Base-by-base conservation (phyloP, 2,329 filamentous ascomycete genomes). In the Neonectria magnoliae region DNA sequence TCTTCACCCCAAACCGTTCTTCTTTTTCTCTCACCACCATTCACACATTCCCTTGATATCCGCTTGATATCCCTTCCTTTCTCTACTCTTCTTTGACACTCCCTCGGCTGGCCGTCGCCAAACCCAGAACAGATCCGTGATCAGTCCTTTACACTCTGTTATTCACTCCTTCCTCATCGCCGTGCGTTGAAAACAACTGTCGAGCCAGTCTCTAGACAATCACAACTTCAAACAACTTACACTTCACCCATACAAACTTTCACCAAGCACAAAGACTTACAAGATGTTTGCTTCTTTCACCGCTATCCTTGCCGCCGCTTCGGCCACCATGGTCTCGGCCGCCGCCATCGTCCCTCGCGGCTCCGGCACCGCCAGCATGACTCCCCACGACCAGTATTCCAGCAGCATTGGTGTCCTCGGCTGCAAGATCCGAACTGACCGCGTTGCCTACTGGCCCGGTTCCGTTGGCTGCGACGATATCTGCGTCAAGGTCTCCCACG, bases 391-490 rank as follows among this genome's bases (percentile, higher is more conserved):
- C 66, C 77, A 79, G 70, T 89, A 83, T 79, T 86, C 84, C 2
- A 87, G 84, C 16, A 87, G 85, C 4, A 76, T 88, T 65, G 87
- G 87, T 51, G 87, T 88, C 4, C 77, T 87, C 7, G 87, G 87
- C 55, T 89, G 87, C 83, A 85, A 87, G 76, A 82, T 89, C 76
- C 76, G 89, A 78, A 87, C 83, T 66, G 84, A 89, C 80, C 85
- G 86, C 45, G 82, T 89, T 42, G 87, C 87, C 66, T 89, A 89
- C 82, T 89, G 85, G 85, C 87, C 87, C 7, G 73, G 72, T 25
- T 73, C 79, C 5, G 80, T 86, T 52, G 80, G 81, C 78, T 89
- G 87, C 80, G 78, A 83, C 78, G 81, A 85, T 74, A 81, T 89
- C 69, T 89, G 87, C 77, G 79, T 88, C 71, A 83, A 84, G 75